A percentile compares a stretch with the other conserved stretches of the same genome.
Conservation (phyloP, 2,329 filamentous ascomycete genomes). For the Fusarium sacchari region DNA sequence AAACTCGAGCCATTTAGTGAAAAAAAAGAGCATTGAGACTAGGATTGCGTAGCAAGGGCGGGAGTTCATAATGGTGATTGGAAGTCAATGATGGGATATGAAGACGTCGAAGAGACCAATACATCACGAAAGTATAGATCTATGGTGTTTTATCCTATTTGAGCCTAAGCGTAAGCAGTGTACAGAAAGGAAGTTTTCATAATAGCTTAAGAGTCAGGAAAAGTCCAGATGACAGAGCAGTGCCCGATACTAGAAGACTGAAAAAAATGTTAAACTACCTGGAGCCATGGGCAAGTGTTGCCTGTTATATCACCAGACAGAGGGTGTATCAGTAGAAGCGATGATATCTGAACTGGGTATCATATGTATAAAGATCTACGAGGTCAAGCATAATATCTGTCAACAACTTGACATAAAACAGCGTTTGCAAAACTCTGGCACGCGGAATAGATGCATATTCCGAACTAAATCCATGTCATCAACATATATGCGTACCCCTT, state of each 20-base stretch:
- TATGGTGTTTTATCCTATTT: not conserved
- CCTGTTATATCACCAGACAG: not conserved
- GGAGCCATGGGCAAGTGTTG: not conserved
- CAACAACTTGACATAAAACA: fast-evolving
- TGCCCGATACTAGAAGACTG: too few species aligned
- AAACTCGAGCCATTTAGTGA: not conserved
- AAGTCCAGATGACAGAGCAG: too few species aligned
- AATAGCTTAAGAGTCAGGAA: too few species aligned
- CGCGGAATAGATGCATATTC: fast-evolving
- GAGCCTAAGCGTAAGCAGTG: too few species aligned
- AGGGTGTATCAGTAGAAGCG: too few species aligned
- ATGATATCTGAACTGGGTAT: not conserved
- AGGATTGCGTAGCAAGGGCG: too few species aligned
- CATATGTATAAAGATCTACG: fast-evolving
- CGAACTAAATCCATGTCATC: fast-evolving
- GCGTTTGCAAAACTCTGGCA: not conserved
- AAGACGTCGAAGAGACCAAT: not conserved
- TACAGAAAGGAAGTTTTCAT: too few species aligned
- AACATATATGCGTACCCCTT: not conserved
- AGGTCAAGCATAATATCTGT: not conserved
- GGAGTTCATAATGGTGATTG: not conserved
- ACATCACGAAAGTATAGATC: not conserved
- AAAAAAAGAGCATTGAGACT: not conserved
- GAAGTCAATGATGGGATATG: not conserved
- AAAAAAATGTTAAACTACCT: too few species aligned